Conservation (phyloP, 2,329 filamentous ascomycete genomes). For the Graphium sp. region DNA sequence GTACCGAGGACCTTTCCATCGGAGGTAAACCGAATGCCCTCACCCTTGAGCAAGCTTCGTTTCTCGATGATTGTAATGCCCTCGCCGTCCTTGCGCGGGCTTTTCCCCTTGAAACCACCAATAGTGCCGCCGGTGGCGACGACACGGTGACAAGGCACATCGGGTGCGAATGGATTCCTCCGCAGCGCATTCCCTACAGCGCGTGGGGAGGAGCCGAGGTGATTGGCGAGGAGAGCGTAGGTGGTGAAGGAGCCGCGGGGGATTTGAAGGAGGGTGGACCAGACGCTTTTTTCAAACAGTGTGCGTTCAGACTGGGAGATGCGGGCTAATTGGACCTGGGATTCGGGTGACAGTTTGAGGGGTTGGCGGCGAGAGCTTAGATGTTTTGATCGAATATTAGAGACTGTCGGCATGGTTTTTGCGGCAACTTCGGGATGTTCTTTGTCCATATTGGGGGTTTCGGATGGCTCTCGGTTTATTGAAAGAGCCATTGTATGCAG, state of each 20-base stretch:
- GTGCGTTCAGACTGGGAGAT: constrained; percentile 28
- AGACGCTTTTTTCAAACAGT: constrained; percentile 46
- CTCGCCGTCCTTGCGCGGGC: constrained; percentile 37
- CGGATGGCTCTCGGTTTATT: too few relatives aligned
- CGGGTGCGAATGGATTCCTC: constrained; percentile 67
- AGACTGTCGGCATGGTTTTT: too few relatives aligned
- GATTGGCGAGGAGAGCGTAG: constrained; percentile 54
- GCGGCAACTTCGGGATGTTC: too few relatives aligned
- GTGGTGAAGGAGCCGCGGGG: constrained; percentile 61
- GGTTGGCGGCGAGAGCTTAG: too few relatives aligned
- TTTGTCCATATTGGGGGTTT: too few relatives aligned
- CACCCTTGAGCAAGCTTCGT: constrained; percentile 37
- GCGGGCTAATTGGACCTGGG: constrained; percentile 21
- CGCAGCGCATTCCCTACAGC: constrained; percentile 66
- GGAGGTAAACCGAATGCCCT: constrained; percentile 48
- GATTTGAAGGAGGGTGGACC: constrained; percentile 59
- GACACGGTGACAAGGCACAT: constrained; percentile 68
- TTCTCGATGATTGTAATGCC: constrained; percentile 49
- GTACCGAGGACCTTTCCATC: constrained; percentile 42
- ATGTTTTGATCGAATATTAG: too few relatives aligned
- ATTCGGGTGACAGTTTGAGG: constrained; percentile 9
- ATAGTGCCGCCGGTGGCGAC: constrained; percentile 56
- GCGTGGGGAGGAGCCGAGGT: constrained; percentile 53
- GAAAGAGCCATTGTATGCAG: too few relatives aligned
- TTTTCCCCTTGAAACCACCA: constrained; percentile 55